Conservation (phyloP, 345 rosid genomes). For the Euphorbia peplus region DNA sequence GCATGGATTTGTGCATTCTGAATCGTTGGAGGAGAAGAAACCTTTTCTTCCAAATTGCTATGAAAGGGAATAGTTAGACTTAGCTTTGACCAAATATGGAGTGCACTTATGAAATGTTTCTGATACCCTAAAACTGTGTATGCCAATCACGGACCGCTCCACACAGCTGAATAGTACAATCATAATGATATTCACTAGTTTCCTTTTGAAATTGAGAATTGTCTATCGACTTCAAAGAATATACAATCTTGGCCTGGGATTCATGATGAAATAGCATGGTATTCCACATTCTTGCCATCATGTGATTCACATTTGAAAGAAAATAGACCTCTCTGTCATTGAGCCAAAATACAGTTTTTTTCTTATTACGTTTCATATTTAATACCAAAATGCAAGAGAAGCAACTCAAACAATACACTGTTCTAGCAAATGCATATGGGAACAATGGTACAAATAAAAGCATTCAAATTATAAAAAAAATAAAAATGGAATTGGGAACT, state of each 20-base stretch:
- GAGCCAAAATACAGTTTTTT: too few relatives aligned
- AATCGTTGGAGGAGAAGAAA: constrained; percentile 78
- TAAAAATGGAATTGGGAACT: too few relatives aligned
- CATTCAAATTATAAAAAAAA: too few relatives aligned
- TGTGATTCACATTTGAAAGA: too few relatives aligned
- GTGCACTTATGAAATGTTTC: constrained; percentile 60
- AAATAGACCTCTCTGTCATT: too few relatives aligned
- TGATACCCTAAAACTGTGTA: constrained; percentile 65
- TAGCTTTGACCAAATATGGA: constrained; percentile 62
- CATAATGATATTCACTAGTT: constrained; percentile 75
- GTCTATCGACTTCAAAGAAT: constrained; percentile 40
- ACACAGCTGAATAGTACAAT: constrained; percentile 64
- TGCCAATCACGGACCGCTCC: constrained; percentile 80
- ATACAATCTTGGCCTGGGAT: constrained; percentile 46
- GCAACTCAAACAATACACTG: too few relatives aligned
- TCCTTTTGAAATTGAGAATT: constrained; percentile 55
- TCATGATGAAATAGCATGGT: constrained; percentile 65
- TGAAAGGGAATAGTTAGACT: constrained; percentile 87
- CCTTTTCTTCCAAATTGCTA: constrained; percentile 82
- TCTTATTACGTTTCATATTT: too few relatives aligned
- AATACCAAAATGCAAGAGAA: too few relatives aligned
- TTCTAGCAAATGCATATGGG: too few relatives aligned
- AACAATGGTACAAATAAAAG: too few relatives aligned
- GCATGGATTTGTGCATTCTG: constrained; percentile 58
- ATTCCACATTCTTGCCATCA: constrained; percentile 72